Conservation (phyloP, 192 early-diverging fungal genomes). For the Spinellus fusiger region DNA sequence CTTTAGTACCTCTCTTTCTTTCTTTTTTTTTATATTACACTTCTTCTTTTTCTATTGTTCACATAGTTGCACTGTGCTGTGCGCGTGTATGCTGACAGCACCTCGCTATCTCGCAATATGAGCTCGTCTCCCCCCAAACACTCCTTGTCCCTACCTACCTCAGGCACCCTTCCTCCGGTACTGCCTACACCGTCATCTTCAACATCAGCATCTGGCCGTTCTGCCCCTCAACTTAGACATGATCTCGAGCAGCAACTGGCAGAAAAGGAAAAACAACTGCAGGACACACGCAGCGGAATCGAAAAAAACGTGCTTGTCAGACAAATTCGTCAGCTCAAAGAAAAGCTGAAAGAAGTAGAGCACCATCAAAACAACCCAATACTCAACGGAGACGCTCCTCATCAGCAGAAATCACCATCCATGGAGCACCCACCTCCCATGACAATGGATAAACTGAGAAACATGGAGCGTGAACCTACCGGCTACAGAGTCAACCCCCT, state of each 20-base stretch:
- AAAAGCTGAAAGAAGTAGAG: constrained; percentile 12
- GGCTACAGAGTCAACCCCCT: constrained; percentile 20
- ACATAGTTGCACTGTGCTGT: neutral
- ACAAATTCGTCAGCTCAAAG: constrained; percentile 18
- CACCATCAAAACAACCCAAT: neutral
- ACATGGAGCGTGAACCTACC: constrained; percentile 23
- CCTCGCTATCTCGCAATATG: neutral
- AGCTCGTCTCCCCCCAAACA: constrained; percentile 22
- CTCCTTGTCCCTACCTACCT: constrained; percentile 19
- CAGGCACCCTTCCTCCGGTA: constrained; percentile 6
- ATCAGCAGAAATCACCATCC: neutral
- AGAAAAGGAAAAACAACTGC: constrained; percentile 20
- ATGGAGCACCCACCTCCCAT: constrained; percentile 9
- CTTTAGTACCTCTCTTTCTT: neutral
- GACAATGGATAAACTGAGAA: constrained; percentile 25
- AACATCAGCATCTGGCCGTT: neutral
- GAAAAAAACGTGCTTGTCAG: constrained; percentile 21
- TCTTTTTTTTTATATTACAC: neutral
- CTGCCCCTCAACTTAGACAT: neutral
- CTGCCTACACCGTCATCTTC: constrained; percentile 25
- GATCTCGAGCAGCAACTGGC: constrained; percentile 21
- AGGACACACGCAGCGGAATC: constrained; percentile 16
- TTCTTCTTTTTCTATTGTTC: neutral
- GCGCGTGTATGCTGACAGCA: neutral
- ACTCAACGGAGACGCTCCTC: neutral